Conservation (phyloP, 2,329 filamentous ascomycete species). For the Nannizziopsis arthrosporioides region DNA sequence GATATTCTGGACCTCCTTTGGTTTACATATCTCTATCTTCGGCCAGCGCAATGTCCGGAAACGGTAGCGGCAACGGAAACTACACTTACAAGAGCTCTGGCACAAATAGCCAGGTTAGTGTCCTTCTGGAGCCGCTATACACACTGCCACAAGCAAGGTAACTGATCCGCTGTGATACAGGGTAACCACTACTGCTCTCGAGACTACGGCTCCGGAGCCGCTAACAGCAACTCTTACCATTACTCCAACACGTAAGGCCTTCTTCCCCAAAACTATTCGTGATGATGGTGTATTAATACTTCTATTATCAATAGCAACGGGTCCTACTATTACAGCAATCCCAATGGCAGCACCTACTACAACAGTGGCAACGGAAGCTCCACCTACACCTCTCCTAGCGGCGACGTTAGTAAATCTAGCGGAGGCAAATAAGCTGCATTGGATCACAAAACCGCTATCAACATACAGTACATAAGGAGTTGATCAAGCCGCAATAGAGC, state of each 20-base stretch:
- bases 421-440: constrained; percentile 1
- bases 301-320: constrained; percentile 38
- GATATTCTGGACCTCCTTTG: not conserved
- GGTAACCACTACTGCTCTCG: constrained; percentile 58
- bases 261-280: not conserved
- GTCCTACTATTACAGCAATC: constrained; percentile 63
- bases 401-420: constrained; percentile 17
- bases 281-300: not conserved
- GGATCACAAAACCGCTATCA: not conserved
- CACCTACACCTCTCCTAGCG: constrained; percentile 49
- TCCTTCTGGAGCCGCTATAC: not conserved
- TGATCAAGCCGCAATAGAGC: too few species aligned
- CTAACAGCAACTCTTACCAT: constrained; percentile 47
- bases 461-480: not conserved
- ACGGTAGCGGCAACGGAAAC: constrained; percentile 11
- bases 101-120: constrained; percentile 50
- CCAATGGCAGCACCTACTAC: constrained; percentile 57
- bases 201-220: constrained; percentile 47
- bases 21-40: not conserved
- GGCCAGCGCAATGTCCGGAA: constrained; percentile 8
- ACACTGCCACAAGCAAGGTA: not conserved
- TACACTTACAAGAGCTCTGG: constrained; percentile 39
- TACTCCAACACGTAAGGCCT: constrained; percentile 51
- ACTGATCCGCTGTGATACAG: constrained; percentile 26
- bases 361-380: constrained; percentile 48